A percentile compares a stretch with the other conserved stretches of the same genome.
Evolutionary conservation across 2,329 filamentous ascomycete genomes (phyloP).

Genomic region (Penicillium sp.): DNA sequence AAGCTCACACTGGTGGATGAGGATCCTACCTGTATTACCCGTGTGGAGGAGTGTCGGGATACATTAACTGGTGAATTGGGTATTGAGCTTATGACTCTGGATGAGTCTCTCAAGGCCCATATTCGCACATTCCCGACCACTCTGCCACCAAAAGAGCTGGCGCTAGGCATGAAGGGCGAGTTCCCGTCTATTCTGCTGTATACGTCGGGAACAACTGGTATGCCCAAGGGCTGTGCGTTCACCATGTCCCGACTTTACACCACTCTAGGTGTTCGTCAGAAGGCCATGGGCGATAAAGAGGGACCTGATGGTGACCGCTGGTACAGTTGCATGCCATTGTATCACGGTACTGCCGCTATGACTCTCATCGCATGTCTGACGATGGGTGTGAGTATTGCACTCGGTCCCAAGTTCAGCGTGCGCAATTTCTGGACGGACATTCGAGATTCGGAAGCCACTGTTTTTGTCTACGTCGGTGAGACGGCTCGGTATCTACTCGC

Average conservation of each 20-base stretch:
- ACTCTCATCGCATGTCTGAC: slow-evolving; percentile 60
- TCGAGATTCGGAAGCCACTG: slow-evolving; percentile 67
- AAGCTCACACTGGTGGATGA: slow-evolving; percentile 64
- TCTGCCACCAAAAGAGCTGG: slow-evolving; percentile 60
- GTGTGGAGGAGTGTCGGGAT: slow-evolving; percentile 58
- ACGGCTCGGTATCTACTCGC: slow-evolving; percentile 74
- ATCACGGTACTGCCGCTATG: slow-evolving; percentile 74
- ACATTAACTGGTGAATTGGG: slow-evolving; percentile 59
- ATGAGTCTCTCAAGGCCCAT: slow-evolving; percentile 52
- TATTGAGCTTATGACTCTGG: slow-evolving; percentile 61
- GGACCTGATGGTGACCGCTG: slow-evolving; percentile 59
- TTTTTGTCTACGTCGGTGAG: slow-evolving; percentile 78
- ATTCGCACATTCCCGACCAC: slow-evolving; percentile 54
- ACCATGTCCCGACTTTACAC: slow-evolving; percentile 54
- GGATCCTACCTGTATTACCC: slow-evolving; percentile 55
- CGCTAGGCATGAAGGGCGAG: slow-evolving; percentile 54
- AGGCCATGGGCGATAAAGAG: slow-evolving; percentile 34
- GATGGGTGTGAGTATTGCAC: slow-evolving; percentile 49
- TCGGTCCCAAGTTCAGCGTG: slow-evolving; percentile 62
- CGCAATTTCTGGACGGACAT: slow-evolving; percentile 73
- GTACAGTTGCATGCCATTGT: slow-evolving; percentile 78
- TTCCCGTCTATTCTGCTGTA: slow-evolving; percentile 70
- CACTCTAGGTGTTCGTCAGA: slow-evolving; percentile 40
- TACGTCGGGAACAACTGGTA: slow-evolving; percentile 75
- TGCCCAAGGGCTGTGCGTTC: slow-evolving; percentile 72